These are phyloP conservation scores for Plectosphaerella sp. DNA, from an alignment of 2,329 filamentous ascomycete genomes.

Conservation along the genomic window DNA sequence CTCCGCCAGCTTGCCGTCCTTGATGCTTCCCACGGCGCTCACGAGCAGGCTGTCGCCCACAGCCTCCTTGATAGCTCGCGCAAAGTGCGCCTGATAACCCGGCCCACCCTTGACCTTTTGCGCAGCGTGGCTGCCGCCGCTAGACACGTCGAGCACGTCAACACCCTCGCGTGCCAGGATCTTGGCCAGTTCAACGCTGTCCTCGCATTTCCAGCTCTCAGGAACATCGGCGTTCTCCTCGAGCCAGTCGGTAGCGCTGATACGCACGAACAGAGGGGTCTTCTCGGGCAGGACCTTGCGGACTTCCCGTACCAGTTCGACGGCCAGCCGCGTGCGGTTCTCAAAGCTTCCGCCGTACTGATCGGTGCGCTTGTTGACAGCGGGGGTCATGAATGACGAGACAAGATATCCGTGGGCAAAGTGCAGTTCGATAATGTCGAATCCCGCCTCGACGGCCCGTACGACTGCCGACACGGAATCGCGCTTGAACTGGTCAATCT, in stretches of 20 bases:
- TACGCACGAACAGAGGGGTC: constrained; percentile 69
- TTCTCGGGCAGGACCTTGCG: constrained; percentile 58
- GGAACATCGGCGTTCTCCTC: constrained; percentile 50
- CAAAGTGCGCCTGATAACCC: constrained; percentile 68
- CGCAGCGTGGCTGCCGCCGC: constrained; percentile 57
- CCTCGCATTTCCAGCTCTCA: constrained; percentile 63
- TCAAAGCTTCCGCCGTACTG: constrained; percentile 65
- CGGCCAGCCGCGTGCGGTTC: constrained; percentile 63
- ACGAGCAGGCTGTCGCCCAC: constrained; percentile 55
- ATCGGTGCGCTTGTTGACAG: constrained; percentile 65
- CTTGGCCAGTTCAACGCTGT: constrained; percentile 59
- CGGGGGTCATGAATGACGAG: constrained; percentile 64
- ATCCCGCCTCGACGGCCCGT: constrained; percentile 58
- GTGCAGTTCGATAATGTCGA: constrained; percentile 70
- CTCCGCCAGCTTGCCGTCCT: constrained; percentile 37
- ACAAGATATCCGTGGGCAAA: constrained; percentile 76
- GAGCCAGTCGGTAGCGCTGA: constrained; percentile 74
- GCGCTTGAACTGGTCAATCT: constrained; percentile 61
- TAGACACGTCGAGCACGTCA: constrained; percentile 70
- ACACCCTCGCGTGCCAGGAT: constrained; percentile 63
- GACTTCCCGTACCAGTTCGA: constrained; percentile 63
- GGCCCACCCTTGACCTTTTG: constrained; percentile 56
- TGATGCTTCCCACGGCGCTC: constrained; percentile 45
- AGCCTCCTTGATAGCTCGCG: constrained; percentile 65
- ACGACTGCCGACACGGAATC: constrained; percentile 52